Evolutionary conservation across 2,329 filamentous ascomycete species (phyloP).

Genomic region (Colletotrichum nymphaeae): DNA sequence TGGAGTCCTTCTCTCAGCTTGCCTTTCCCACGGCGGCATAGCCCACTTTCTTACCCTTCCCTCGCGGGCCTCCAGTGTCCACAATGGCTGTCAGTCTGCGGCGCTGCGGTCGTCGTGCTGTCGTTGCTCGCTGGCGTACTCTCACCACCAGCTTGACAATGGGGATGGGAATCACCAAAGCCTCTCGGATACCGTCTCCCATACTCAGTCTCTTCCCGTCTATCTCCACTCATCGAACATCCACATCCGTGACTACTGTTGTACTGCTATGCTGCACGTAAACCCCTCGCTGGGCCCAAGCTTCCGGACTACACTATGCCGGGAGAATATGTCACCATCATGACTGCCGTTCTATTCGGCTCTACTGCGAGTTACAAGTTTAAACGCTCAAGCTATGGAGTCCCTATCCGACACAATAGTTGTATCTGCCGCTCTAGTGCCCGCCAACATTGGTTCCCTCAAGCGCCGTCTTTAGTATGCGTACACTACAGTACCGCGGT

Average conservation of each 20-base stretch:
- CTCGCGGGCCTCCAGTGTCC: conserved; percentile 8
- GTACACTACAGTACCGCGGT: not conserved
- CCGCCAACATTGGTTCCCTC: not conserved
- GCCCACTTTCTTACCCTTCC: not conserved
- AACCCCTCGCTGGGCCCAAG: not conserved
- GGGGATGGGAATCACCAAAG: conserved; percentile 8
- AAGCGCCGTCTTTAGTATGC: not conserved
- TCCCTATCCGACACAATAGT: not conserved
- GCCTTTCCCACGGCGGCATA: not conserved
- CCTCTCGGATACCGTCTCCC: not conserved
- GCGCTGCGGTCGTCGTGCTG: conserved; percentile 10
- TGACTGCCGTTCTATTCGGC: not conserved
- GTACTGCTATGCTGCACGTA: not conserved
- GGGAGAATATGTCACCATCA: conserved; percentile 3
- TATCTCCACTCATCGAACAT: not conserved
- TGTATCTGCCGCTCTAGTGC: not conserved
- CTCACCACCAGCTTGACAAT: conserved; percentile 28
- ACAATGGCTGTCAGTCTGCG: not conserved
- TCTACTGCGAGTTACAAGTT: not conserved
- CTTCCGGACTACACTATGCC: not conserved
- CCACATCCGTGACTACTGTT: too few species aligned
- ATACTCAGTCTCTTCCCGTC: not conserved
- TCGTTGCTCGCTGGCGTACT: conserved; percentile 15
- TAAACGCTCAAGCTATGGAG: not conserved
- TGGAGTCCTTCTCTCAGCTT: not conserved